A percentile compares a stretch with the other conserved stretches of the same genome.
Evolutionary conservation across 345 rosid species (phyloP).

Genomic region (Arabis alpina): DNA sequence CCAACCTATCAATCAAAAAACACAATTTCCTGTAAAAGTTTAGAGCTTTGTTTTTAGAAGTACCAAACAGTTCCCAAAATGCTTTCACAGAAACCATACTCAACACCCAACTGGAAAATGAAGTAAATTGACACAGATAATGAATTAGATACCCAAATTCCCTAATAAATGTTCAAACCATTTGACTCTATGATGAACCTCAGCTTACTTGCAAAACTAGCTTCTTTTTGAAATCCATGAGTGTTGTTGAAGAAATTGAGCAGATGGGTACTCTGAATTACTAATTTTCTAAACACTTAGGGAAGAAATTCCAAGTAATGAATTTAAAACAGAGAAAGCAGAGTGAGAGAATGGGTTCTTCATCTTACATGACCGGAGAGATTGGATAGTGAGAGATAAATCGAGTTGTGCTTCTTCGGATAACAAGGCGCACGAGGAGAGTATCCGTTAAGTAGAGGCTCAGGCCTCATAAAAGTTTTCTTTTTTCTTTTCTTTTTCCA

Average conservation of each 20-base stretch:
- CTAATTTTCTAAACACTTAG: background rate
- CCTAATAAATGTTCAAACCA: background rate
- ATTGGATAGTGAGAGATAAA: background rate
- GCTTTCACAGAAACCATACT: background rate
- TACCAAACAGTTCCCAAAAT: background rate
- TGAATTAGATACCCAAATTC: background rate
- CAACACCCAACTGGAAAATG: background rate
- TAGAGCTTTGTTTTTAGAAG: background rate
- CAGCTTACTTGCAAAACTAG: background rate
- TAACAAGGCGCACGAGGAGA: too few species aligned
- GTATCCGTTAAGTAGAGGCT: too few species aligned
- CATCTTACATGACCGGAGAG: conserved; percentile 36
- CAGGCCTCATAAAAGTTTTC: too few species aligned
- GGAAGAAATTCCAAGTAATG: background rate
- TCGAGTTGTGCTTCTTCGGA: background rate
- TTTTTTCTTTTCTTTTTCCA: too few species aligned
- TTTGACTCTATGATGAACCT: background rate
- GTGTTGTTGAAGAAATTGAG: conserved; percentile 4
- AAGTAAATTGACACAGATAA: background rate
- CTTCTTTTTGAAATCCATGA: background rate
- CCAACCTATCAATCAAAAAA: conserved; percentile 49
- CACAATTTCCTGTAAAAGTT: background rate
- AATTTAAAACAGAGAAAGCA: background rate
- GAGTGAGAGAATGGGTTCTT: conserved; percentile 10
- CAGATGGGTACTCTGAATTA: conserved; percentile 8